Percentiles rank a stretch among this genome's conserved stretches.
Evolutionary conservation across 352 stramenopile genomes (phyloP).

Genomic region (Aphanomyces astaci): DNA sequence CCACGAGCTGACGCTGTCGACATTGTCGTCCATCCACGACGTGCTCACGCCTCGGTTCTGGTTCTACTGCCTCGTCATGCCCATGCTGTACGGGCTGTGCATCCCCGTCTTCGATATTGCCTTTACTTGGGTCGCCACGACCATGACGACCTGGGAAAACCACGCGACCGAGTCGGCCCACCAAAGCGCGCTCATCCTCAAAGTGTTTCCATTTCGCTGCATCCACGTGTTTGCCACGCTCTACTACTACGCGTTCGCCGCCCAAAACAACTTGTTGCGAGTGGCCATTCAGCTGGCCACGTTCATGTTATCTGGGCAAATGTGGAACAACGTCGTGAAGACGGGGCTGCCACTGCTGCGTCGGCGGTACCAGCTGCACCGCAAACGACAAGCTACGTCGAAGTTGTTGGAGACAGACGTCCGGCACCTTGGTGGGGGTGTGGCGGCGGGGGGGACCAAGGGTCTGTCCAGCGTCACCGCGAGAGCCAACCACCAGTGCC

Average conservation of each 20-base stretch:
- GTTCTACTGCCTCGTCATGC: conserved; percentile 79
- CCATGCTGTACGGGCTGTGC: conserved; percentile 76
- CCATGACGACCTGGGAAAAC: conserved; percentile 92
- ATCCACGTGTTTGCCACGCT: conserved; percentile 94
- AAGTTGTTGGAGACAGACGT: not conserved
- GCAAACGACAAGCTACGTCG: conserved; percentile 44
- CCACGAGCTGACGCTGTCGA: conserved; percentile 49
- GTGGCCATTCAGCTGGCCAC: conserved; percentile 88
- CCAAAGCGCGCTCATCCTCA: conserved; percentile 93
- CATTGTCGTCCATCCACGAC: conserved; percentile 37
- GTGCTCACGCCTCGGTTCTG: conserved; percentile 73
- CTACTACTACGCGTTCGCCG: conserved; percentile 89
- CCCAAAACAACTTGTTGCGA: conserved; percentile 63
- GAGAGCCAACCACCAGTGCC: conserved; percentile 58
- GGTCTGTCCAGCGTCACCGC: conserved; percentile 31
- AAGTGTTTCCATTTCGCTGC: conserved; percentile 97
- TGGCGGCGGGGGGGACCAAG: conserved; percentile 26
- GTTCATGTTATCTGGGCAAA: conserved; percentile 91
- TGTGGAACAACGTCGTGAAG: conserved; percentile 91
- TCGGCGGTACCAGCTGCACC: conserved; percentile 35
- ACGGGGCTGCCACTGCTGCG: conserved; percentile 71
- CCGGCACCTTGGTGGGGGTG: not conserved
- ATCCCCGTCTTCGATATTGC: conserved; percentile 67
- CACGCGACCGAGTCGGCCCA: conserved; percentile 80
- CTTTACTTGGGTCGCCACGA: conserved; percentile 82